Conservation (phyloP, 192 early-diverging fungal species). For the Umbelopsis sp. region DNA sequence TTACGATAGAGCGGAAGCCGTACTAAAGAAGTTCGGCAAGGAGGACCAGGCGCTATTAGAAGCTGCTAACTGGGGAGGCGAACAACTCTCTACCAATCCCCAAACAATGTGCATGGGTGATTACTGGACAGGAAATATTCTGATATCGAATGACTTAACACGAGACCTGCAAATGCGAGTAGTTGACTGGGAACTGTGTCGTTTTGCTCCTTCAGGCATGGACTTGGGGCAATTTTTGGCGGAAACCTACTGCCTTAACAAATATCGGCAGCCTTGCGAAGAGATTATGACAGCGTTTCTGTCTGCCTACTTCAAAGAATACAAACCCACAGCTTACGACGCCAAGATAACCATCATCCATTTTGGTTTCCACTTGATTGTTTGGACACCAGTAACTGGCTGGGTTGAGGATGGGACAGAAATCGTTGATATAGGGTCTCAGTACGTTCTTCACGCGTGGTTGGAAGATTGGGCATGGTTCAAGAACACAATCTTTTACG, state of each 20-base stretch:
- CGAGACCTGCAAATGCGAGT: slow-evolving; percentile 22
- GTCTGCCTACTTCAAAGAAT: slow-evolving; percentile 30
- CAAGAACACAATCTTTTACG: slow-evolving; percentile 1
- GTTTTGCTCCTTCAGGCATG: slow-evolving; percentile 38
- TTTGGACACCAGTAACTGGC: slow-evolving; percentile 39
- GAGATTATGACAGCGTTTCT: slow-evolving; percentile 34
- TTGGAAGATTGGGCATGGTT: slow-evolving; percentile 43
- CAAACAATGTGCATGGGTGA: slow-evolving; percentile 42
- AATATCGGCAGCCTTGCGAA: slow-evolving; percentile 38
- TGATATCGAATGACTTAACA: slow-evolving; percentile 22
- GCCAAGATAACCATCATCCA: slow-evolving; percentile 39
- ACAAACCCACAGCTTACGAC: slow-evolving; percentile 27
- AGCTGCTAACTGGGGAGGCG: slow-evolving; percentile 36
- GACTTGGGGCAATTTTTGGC: slow-evolving; percentile 43
- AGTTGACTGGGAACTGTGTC: slow-evolving; percentile 43
- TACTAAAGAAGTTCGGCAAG: slow-evolving; percentile 22
- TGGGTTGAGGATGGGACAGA: slow-evolving; percentile 37
- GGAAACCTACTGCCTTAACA: slow-evolving; percentile 33
- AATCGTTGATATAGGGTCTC: slow-evolving; percentile 30
- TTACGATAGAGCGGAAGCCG: slow-evolving; percentile 31
- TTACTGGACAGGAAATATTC: slow-evolving; percentile 43
- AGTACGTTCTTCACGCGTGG: slow-evolving; percentile 41
- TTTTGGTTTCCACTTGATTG: slow-evolving; percentile 36
- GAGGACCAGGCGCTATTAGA: slow-evolving; percentile 26
- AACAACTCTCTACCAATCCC: slow-evolving; percentile 36